Conservation (phyloP, 1,284 basidiomycete genomes). For the Inonotus obliquus region DNA sequence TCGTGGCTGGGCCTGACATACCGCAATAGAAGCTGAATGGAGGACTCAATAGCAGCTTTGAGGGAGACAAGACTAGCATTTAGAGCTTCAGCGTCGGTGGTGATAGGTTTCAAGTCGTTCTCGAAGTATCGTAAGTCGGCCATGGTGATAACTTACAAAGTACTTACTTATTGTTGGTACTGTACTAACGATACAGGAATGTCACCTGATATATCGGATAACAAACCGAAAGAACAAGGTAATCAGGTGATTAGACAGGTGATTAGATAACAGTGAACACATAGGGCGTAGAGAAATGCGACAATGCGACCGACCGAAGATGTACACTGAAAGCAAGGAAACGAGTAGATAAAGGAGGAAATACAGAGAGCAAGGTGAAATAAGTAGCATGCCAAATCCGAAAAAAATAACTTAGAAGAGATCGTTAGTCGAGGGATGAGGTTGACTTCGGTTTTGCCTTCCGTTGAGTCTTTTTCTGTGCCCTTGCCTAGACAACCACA, state of each 20-base stretch:
- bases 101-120: conserved; percentile 7
- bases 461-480: conserved; percentile 6
- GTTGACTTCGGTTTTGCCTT: not conserved
- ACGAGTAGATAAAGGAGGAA: not conserved
- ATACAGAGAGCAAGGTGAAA: not conserved
- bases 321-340: not conserved
- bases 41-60: conserved; percentile 2
- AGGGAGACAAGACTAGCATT: not conserved
- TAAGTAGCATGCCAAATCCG: not conserved
- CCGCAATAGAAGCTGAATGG: not conserved
- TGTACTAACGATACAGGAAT: not conserved
- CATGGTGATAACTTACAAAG: not conserved
- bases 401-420: not conserved
- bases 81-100: conserved; percentile 2
- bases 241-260: not conserved
- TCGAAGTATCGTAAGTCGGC: not conserved
- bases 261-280: not conserved
- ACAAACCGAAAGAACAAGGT: not conserved
- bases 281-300: not conserved
- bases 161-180: not conserved
- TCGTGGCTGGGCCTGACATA: not conserved
- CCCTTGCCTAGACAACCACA: not conserved
- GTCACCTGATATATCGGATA: not conserved
- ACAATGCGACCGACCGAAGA: not conserved
- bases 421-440: conserved; percentile 5